Percentiles rank a stretch among this genome's conserved stretches.
Conservation (phyloP, 768 basidiomycete species). For the Suillus placidus region DNA sequence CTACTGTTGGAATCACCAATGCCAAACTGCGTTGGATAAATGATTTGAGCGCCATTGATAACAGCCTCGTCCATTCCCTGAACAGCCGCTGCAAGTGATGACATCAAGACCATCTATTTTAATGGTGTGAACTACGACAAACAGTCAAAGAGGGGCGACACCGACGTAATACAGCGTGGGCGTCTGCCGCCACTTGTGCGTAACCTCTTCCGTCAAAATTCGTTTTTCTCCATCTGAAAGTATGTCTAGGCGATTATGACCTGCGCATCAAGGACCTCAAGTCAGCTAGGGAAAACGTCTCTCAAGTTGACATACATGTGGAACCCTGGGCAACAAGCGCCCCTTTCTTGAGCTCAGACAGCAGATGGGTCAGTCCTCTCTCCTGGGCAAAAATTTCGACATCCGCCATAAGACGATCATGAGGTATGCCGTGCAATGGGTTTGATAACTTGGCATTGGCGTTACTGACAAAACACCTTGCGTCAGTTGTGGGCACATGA, state of each 20-base stretch:
- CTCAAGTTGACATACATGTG: slow-evolving; percentile 41
- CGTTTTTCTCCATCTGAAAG: slow-evolving; percentile 49
- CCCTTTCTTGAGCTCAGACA: slow-evolving; percentile 61
- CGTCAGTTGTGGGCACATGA: not conserved
- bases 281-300: slow-evolving; percentile 35
- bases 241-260: slow-evolving; percentile 41
- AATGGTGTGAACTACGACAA: slow-evolving; percentile 32
- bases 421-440: slow-evolving; percentile 60
- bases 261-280: slow-evolving; percentile 30
- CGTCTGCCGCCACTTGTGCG: slow-evolving; percentile 54
- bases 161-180: slow-evolving; percentile 44
- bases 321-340: slow-evolving; percentile 77
- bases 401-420: slow-evolving; percentile 58
- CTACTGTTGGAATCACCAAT: slow-evolving; percentile 38
- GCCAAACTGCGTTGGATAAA: slow-evolving; percentile 57
- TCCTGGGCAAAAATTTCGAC: slow-evolving; percentile 62
- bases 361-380: slow-evolving; percentile 42
- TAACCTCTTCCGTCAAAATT: slow-evolving; percentile 46
- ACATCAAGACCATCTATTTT: slow-evolving; percentile 52
- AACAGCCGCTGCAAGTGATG: slow-evolving; percentile 77
- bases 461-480: slow-evolving; percentile 26
- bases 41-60: slow-evolving; percentile 46
- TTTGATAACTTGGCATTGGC: slow-evolving; percentile 52
- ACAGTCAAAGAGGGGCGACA: not conserved
- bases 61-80: slow-evolving; percentile 56